Percentiles rank a stretch among this genome's conserved stretches.
These are phyloP conservation scores for Camellia japonica DNA, from an alignment of 148 eudicot species.

Conservation along the genomic window DNA sequence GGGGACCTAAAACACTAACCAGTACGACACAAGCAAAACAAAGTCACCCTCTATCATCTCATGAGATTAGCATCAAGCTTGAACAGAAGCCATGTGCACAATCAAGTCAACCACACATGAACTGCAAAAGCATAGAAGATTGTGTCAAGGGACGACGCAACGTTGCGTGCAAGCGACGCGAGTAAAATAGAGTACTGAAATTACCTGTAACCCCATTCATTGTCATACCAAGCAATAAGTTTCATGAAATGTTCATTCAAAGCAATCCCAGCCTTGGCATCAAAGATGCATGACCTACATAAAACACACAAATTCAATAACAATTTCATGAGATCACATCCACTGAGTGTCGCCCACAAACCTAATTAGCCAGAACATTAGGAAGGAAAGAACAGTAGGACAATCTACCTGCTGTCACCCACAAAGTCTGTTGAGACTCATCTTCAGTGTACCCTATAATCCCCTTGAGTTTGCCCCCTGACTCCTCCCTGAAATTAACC, in stretches of 20 bases:
- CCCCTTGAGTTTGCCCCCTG: conserved; percentile 63
- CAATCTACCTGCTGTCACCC: conserved; percentile 50
- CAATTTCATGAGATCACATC: not conserved
- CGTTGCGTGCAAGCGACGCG: too few species aligned
- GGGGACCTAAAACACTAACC: not conserved
- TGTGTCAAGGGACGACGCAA: not conserved
- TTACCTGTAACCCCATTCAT: conserved; percentile 96
- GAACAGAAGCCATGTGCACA: conserved; percentile 55
- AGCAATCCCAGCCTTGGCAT: conserved; percentile 92
- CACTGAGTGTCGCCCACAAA: too few species aligned
- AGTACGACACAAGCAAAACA: not conserved
- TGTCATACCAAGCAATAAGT: conserved; percentile 87
- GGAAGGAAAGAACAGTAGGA: not conserved
- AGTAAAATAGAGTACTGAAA: not conserved
- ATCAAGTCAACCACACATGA: conserved; percentile 68
- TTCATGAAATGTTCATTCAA: conserved; percentile 70
- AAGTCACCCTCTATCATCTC: not conserved
- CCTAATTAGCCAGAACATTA: not conserved
- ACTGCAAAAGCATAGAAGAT: conserved; percentile 29
- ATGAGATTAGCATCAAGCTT: conserved; percentile 25
- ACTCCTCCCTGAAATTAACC: conserved; percentile 49
- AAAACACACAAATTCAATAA: not conserved
- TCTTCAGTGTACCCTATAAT: conserved; percentile 70
- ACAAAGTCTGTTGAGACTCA: conserved; percentile 68
- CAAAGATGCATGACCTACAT: conserved; percentile 82